Evolutionary conservation across 352 stramenopile species (phyloP).

Genomic region (Phytophthora citrophthora): DNA sequence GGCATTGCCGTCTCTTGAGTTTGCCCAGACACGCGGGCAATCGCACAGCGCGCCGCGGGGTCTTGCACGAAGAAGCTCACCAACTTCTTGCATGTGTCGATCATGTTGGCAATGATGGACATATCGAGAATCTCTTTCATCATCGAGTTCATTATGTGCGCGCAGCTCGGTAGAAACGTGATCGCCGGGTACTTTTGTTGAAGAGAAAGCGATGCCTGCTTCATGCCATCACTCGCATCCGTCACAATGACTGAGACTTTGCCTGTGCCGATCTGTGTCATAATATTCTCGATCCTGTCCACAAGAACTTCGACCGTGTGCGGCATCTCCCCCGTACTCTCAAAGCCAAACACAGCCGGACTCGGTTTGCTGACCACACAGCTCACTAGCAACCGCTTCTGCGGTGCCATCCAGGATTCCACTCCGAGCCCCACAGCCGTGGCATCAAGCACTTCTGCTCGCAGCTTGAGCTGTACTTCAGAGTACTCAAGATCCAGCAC

Average conservation of each 20-base stretch:
- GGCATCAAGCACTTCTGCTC: conserved; percentile 60
- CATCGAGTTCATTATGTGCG: conserved; percentile 64
- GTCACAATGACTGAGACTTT: conserved; percentile 67
- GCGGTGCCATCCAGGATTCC: conserved; percentile 51
- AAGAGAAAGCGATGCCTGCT: conserved; percentile 51
- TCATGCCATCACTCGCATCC: conserved; percentile 63
- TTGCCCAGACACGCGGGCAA: conserved; percentile 56
- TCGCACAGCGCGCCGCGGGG: conserved; percentile 47
- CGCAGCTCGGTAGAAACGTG: conserved; percentile 70
- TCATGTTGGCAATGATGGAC: conserved; percentile 42
- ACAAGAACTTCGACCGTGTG: conserved; percentile 56
- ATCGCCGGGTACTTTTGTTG: conserved; percentile 63
- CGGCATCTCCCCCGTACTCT: conserved; percentile 56
- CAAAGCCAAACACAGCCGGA: conserved; percentile 58
- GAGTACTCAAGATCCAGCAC: conserved; percentile 70
- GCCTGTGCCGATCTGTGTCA: conserved; percentile 60
- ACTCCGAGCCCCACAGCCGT: conserved; percentile 57
- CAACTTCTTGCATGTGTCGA: conserved; percentile 52
- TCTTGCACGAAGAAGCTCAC: conserved; percentile 53
- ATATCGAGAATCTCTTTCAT: conserved; percentile 63
- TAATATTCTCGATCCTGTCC: conserved; percentile 65
- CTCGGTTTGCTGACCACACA: conserved; percentile 63
- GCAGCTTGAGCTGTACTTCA: conserved; percentile 63
- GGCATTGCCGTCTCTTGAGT: conserved; percentile 43
- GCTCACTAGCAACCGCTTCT: conserved; percentile 58